Evolutionary conservation across 2,329 filamentous ascomycete genomes (phyloP), one percentile per base, ranked within the genome.

Genomic region (Penicillium sp.): DNA sequence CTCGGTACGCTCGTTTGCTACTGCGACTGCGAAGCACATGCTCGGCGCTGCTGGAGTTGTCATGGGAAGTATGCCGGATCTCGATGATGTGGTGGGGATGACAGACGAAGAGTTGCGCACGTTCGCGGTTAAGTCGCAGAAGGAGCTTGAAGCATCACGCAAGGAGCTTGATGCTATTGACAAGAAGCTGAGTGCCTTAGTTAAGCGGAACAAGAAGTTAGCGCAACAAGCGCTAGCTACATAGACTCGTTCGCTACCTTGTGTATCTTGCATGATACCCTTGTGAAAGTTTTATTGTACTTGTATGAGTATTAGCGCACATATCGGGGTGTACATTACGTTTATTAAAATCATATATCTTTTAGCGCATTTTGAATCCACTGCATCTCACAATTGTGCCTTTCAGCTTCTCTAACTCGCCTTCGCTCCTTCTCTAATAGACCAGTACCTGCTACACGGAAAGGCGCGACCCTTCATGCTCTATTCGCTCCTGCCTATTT

Each of bases 111-210:
- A 79, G 44, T 67, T 82, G 26, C 73, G 75, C 46, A 67, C 72
- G 15, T 77, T 80, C 55, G 73, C 79, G 13, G 66, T 73, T 48
- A 75, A 74, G 50, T 78, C 78, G 5, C 78, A 81, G 30, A 85
- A 88, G 57, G 90, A 94, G 75, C 88, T 93, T 78, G 90, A 93
- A 67, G 81, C 82, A 9, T 85, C 93, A 67, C 88, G 89, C 75
- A 84, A 84, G 67, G 89, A 94, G 63, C 88, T 93, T 69, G 83
- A 82, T 58, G 61, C 71, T 5, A 70, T 79, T 41, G 80, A 82
- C 64, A 82, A 82, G 69, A 78, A 80, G 63, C 70, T 79, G 30
- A 67, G 66, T 26, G 77, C 73, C 11, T 65, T 80, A 26, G 73
- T 80, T 44, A 79, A 79, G 50, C 72, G 78, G 11, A 80, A 80